Percentiles rank a stretch among this genome's conserved stretches.
Evolutionary conservation across 257 asterid species (phyloP).

Genomic region (Nyctanthes arbortristis): DNA sequence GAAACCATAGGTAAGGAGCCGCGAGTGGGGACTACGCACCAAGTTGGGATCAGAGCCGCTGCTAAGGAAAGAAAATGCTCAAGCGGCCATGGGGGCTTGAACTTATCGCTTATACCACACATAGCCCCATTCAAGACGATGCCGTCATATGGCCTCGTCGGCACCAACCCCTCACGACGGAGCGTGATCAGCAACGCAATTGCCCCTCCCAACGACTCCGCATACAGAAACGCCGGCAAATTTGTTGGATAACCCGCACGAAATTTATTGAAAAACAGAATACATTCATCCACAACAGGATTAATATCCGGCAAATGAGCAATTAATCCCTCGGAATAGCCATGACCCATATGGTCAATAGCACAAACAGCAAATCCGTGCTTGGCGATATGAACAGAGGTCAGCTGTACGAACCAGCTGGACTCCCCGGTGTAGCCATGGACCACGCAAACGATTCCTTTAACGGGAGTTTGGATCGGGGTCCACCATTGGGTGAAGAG

Average conservation of each 20-base stretch:
- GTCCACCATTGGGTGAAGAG: constrained; percentile 96
- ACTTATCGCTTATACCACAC: too few species aligned
- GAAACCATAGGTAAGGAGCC: too few species aligned
- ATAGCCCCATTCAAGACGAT: too few species aligned
- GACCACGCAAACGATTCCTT: constrained; percentile 71
- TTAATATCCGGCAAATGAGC: constrained; percentile 80
- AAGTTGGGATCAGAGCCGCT: too few species aligned
- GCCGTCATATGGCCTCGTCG: constrained; percentile 41
- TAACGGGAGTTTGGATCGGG: constrained; percentile 52
- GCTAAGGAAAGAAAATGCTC: too few species aligned
- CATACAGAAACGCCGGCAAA: constrained; percentile 68
- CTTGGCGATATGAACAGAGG: constrained; percentile 65
- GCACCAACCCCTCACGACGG: constrained; percentile 53
- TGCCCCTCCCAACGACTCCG: constrained; percentile 94
- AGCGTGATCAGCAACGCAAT: constrained; percentile 77
- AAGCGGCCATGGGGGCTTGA: constrained; percentile 81
- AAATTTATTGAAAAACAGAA: constrained; percentile 55
- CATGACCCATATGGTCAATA: constrained; percentile 95
- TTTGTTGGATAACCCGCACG: constrained; percentile 44
- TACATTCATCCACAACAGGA: constrained; percentile 77
- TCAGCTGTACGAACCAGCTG: constrained; percentile 93
- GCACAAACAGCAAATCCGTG: constrained; percentile 97
- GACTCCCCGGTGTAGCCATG: constrained; percentile 99
- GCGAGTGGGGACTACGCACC: too few species aligned
- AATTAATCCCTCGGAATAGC: constrained; percentile 76